Evolutionary conservation across 208 protist genomes (phyloP).

Genomic region (Acanthamoeba lenticulata): DNA sequence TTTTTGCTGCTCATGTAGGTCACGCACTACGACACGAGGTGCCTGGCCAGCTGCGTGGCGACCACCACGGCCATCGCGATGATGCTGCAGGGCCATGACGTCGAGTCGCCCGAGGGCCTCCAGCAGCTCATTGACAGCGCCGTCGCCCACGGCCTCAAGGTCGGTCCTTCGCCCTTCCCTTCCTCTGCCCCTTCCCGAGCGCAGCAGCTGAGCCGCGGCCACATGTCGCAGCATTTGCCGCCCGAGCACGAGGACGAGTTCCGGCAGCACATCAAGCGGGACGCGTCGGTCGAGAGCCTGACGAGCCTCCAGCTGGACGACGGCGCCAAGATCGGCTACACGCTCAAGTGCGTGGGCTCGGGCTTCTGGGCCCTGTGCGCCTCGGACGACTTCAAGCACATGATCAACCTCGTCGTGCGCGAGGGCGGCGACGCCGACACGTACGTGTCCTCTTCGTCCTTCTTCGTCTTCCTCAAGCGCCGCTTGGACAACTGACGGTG

Average conservation of each 20-base stretch:
- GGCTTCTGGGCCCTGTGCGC: constrained; percentile 76
- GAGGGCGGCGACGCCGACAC: constrained; percentile 84
- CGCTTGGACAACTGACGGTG: background rate
- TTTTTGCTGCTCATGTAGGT: too few species aligned
- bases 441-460: background rate
- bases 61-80: constrained; percentile 27
- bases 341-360: constrained; percentile 77
- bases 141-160: background rate
- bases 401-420: constrained; percentile 70
- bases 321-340: constrained; percentile 72
- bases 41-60: constrained; percentile 67
- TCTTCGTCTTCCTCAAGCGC: too few species aligned
- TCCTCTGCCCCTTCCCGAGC: too few species aligned
- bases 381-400: constrained; percentile 74
- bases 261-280: constrained; percentile 48
- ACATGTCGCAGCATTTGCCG: constrained; percentile 27
- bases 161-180: too few species aligned
- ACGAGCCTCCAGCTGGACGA: constrained; percentile 65
- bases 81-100: constrained; percentile 67
- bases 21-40: constrained; percentile 82
- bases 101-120: background rate
- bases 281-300: constrained; percentile 13
- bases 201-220: too few species aligned
- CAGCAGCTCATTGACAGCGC: constrained; percentile 56
- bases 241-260: background rate